Conservation (phyloP, 2,329 filamentous ascomycete species). For the Fusarium euwallaceae region DNA sequence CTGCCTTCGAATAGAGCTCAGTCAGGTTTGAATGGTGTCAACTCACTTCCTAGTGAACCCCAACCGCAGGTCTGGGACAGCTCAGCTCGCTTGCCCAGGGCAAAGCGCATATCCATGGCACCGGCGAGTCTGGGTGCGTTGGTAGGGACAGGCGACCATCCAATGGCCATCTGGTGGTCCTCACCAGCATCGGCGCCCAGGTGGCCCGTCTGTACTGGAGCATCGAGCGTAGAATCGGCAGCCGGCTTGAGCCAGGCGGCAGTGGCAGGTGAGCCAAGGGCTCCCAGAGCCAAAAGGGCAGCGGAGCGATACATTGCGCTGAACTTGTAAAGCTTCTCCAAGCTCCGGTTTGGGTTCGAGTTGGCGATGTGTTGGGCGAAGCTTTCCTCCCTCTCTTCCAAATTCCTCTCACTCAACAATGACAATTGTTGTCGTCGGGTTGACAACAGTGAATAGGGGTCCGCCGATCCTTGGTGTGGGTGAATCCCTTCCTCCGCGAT, state of each 20-base stretch:
- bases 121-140: slow-evolving; percentile 46
- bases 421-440: background rate
- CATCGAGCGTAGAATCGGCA: slow-evolving; percentile 47
- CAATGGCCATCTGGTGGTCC: slow-evolving; percentile 46
- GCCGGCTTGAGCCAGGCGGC: slow-evolving; percentile 44
- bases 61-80: slow-evolving; percentile 51
- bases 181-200: slow-evolving; percentile 24
- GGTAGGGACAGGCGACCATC: slow-evolving; percentile 51
- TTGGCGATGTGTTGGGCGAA: background rate
- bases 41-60: slow-evolving; percentile 49
- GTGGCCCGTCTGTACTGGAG: slow-evolving; percentile 45
- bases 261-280: slow-evolving; percentile 38
- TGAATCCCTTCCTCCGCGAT: slow-evolving; percentile 7
- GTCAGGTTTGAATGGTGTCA: background rate
- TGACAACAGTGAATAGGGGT: slow-evolving; percentile 6
- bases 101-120: slow-evolving; percentile 48
- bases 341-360: background rate
- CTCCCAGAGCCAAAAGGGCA: slow-evolving; percentile 43
- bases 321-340: background rate
- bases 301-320: slow-evolving; percentile 34
- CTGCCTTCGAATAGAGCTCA: background rate
- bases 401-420: background rate
- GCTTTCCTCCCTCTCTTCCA: background rate
- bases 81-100: slow-evolving; percentile 45
- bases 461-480: slow-evolving; percentile 4